Percentiles rank a stretch among this genome's conserved stretches.
Evolutionary conservation across 1,284 basidiomycete genomes (phyloP).

Genomic region (Lentinus polychrous): DNA sequence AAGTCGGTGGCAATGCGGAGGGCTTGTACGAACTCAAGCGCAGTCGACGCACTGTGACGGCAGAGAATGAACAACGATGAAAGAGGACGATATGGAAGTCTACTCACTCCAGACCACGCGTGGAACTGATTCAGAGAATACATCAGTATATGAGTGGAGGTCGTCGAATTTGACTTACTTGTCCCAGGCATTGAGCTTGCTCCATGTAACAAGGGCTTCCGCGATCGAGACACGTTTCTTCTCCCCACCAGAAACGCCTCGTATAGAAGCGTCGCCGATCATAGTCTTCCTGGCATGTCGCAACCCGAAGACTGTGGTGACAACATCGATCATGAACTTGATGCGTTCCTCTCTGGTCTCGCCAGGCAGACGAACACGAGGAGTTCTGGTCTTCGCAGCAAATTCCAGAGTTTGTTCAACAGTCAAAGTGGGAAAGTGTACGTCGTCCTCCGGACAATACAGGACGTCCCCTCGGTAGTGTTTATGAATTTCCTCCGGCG

Average conservation of each 20-base stretch:
- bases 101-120: conserved; percentile 34
- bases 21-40: conserved; percentile 50
- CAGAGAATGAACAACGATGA: conserved; percentile 5
- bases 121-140: conserved; percentile 29
- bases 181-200: conserved; percentile 64
- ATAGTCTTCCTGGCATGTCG: conserved; percentile 50
- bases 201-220: conserved; percentile 57
- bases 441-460: conserved; percentile 67
- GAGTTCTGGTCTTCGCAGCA: conserved; percentile 55
- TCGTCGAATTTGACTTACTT: conserved; percentile 38
- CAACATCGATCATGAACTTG: conserved; percentile 40
- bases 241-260: conserved; percentile 81
- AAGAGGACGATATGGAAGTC: not conserved
- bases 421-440: conserved; percentile 71
- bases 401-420: conserved; percentile 63
- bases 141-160: not conserved
- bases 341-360: conserved; percentile 42
- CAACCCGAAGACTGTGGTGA: conserved; percentile 68
- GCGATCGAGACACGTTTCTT: conserved; percentile 76
- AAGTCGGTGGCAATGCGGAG: conserved; percentile 52
- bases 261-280: conserved; percentile 70
- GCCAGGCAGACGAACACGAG: conserved; percentile 37
- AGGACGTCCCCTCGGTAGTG: conserved; percentile 62
- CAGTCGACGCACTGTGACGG: conserved; percentile 42
- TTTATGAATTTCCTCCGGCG: conserved; percentile 42